phyloP scores from a whole-genome alignment of 2,329 filamentous ascomycete species.

The Alternaria triticimaculans region DNA sequence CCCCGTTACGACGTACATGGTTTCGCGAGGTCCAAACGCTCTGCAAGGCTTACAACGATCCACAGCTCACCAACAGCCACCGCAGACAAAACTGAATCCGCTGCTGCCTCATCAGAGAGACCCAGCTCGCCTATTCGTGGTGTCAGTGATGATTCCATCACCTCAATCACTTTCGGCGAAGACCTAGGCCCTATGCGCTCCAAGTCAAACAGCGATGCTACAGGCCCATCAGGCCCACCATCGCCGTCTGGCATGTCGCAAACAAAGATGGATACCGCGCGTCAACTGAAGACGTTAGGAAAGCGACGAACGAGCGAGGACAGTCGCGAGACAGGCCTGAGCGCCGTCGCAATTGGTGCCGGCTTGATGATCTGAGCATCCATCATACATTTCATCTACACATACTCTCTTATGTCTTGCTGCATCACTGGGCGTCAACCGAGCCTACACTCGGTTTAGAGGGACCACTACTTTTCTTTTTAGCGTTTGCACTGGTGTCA shows the following conservation, averaged over 20 bases:
- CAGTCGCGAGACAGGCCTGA: slow-evolving; percentile 25
- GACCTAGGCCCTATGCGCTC: slow-evolving; percentile 37
- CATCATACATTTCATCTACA: neutral
- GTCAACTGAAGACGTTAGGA: slow-evolving; percentile 22
- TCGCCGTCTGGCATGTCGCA: slow-evolving; percentile 33
- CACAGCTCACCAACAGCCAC: slow-evolving; percentile 1
- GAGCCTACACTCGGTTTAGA: neutral
- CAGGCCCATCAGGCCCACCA: slow-evolving; percentile 32
- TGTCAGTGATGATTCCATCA: slow-evolving; percentile 41
- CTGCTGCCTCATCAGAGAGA: slow-evolving; percentile 14
- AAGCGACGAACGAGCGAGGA: slow-evolving; percentile 33
- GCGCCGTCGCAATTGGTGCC: slow-evolving; percentile 28
- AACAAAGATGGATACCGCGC: slow-evolving; percentile 32
- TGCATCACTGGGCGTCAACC: neutral
- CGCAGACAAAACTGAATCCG: slow-evolving; percentile 6
- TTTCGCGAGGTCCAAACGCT: slow-evolving; percentile 38
- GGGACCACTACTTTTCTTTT: neutral
- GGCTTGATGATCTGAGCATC: slow-evolving; percentile 30
- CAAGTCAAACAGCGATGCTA: slow-evolving; percentile 27
- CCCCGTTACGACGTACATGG: slow-evolving; percentile 53
- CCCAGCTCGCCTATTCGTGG: slow-evolving; percentile 38
- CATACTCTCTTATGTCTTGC: neutral
- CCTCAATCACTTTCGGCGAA: slow-evolving; percentile 43
- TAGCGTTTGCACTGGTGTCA: slow-evolving; percentile 1
- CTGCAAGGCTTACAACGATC: slow-evolving; percentile 12